Evolutionary conservation across 2,329 filamentous ascomycete species (phyloP).

Genomic region (Fusarium sp.): DNA sequence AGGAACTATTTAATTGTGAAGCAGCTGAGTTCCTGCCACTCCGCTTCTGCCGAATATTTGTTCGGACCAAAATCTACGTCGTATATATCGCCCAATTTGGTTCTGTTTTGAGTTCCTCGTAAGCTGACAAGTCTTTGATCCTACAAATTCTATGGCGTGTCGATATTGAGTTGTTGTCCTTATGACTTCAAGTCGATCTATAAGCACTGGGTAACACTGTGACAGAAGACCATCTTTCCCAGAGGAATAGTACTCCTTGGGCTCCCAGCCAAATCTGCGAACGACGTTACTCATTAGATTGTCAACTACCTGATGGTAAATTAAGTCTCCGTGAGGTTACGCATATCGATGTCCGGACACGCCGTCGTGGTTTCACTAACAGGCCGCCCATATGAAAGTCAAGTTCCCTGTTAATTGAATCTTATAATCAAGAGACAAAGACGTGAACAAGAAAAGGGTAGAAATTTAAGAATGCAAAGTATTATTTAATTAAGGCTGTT

Average conservation of each 20-base stretch:
- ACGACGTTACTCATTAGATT: background rate
- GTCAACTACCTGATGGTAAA: background rate
- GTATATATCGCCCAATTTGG: background rate
- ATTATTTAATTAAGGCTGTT: too few relatives aligned
- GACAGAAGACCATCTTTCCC: background rate
- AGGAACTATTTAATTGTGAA: background rate
- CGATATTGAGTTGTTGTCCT: background rate
- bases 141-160: background rate
- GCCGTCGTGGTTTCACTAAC: background rate
- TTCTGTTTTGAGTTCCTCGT: background rate
- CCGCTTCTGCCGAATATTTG: background rate
- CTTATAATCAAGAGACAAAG: too few relatives aligned
- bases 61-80: background rate
- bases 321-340: background rate
- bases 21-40: conserved; percentile 1
- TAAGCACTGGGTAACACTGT: background rate
- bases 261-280: background rate
- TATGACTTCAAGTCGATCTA: background rate
- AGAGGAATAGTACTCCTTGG: background rate
- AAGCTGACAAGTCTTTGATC: background rate
- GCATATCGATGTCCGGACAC: background rate
- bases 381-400: background rate
- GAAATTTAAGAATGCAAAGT: background rate
- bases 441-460: background rate
- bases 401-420: background rate